phyloP scores from a whole-genome alignment of 306 rosid species.

The Casuarina cunninghamiana region DNA sequence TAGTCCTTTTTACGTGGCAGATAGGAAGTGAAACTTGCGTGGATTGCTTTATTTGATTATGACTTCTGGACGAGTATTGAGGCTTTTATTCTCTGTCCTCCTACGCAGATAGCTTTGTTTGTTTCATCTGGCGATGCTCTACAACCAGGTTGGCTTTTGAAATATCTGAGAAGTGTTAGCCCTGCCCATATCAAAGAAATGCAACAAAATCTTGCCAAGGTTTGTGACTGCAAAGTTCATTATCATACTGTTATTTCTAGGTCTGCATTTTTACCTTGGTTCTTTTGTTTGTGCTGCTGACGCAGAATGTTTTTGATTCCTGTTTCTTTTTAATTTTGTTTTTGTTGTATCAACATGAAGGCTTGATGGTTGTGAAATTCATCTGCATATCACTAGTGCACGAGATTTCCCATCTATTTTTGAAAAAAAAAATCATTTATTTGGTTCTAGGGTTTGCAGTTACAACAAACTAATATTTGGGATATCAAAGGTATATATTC shows the following conservation, averaged over 20 bases:
- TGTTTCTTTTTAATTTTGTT: neutral
- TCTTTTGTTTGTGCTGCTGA: neutral
- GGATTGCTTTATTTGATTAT: constrained; percentile 6
- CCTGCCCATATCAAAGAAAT: constrained; percentile 56
- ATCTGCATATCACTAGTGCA: neutral
- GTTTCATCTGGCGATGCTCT: constrained; percentile 73
- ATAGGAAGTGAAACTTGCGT: constrained; percentile 14
- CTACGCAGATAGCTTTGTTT: constrained; percentile 59
- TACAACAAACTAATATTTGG: no score
- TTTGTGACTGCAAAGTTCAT: constrained; percentile 32
- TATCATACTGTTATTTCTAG: neutral
- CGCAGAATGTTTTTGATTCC: neutral
- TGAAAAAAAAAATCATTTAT: no score
- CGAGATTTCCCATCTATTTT: neutral
- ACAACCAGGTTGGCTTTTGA: constrained; percentile 73
- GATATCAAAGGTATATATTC: no score
- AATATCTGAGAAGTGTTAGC: constrained; percentile 54
- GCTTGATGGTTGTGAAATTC: neutral
- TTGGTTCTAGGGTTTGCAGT: no score
- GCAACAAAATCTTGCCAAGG: constrained; percentile 83
- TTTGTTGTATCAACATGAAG: neutral
- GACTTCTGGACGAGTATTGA: constrained; percentile 21
- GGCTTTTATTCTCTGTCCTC: constrained; percentile 20
- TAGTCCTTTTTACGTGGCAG: constrained; percentile 17
- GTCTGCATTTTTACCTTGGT: neutral